Evolutionary conservation across 2,329 filamentous ascomycete genomes (phyloP), one percentile per base, ranked within the genome.

Genomic region (Colletotrichum euphorbiae): DNA sequence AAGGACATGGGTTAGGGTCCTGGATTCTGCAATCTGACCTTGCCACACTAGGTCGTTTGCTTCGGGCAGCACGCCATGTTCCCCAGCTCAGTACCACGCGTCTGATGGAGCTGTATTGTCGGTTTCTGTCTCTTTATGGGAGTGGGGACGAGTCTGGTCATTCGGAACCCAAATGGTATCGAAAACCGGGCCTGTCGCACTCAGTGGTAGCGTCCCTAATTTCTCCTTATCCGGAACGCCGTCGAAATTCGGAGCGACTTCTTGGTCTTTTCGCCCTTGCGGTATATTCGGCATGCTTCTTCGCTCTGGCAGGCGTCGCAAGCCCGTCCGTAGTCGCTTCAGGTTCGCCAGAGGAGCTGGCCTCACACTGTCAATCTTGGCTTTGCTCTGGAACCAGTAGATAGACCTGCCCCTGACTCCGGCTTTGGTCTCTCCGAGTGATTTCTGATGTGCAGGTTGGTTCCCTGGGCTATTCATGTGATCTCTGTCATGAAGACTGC

Each of bases 221-320:
- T 11, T 15, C 48, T 51, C 46, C 46, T 51, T 28, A 8, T 28
- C 24, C n/a, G 46, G 12, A 28, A 51, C 7, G 46, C 12, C 21
- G 6, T 51, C 28, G 46, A 31, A n/a, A 7, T 28, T 11, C 46
- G 7, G 12, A 51, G 28, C 28, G 15, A 2, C 50, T n/a, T 12
- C 31, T 38, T 24, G 15, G 15, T n/a, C 45, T 21, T 15, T 6
- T 51, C 19, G 46, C 24, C 21, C 13, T 28, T 38, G 51, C 31
- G 12, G 15, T 19, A 52, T 58, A 7, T 31, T 19, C 2, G 61
- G 33, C 31, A 48, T 50, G 52, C n/a, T 58, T 24, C 33, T 63
- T 19, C 33, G 51, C 28, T 13, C 40, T 38, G 40, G 17, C 15
- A n/a, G 21, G 11, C 17, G 12, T 4, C 12, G 21, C 11, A 17